These are phyloP conservation scores for Xeromyces bisporus DNA, from an alignment of 495 filamentous ascomycete species.

Conservation along the genomic window DNA sequence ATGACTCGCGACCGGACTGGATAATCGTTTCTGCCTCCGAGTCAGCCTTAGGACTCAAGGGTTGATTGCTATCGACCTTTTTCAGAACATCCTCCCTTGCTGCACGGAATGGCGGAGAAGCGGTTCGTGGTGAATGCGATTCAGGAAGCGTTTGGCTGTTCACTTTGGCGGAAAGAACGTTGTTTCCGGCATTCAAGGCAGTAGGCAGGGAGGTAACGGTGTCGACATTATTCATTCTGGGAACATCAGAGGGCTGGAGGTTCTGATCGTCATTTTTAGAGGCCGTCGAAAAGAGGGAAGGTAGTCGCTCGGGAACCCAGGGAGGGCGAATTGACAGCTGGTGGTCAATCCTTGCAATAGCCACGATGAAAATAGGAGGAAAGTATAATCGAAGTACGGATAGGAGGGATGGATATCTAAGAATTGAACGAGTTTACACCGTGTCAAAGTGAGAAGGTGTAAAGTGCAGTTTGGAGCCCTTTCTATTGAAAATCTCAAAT, in stretches of 20 bases:
- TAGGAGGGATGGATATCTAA: too few species aligned
- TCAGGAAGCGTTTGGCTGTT: conserved; percentile 13
- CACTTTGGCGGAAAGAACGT: conserved; percentile 21
- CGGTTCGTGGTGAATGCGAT: conserved; percentile 12
- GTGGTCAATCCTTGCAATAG: too few species aligned
- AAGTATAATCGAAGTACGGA: too few species aligned
- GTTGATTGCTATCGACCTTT: conserved; percentile 15
- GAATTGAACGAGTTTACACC: too few species aligned
- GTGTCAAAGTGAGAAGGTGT: too few species aligned
- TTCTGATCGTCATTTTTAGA: conserved; percentile 35
- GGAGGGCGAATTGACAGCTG: conserved; percentile 15
- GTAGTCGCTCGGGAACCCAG: too few species aligned
- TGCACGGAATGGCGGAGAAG: conserved; percentile 7
- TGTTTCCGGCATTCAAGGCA: conserved; percentile 25
- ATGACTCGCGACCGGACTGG: conserved; percentile 51
- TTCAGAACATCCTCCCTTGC: conserved; percentile 9
- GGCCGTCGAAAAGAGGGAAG: too few species aligned
- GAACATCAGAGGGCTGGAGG: conserved; percentile 26
- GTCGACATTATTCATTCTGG: conserved; percentile 37
- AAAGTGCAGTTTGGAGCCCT: too few species aligned
- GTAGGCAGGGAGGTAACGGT: conserved; percentile 26
- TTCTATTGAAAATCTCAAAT: too few species aligned
- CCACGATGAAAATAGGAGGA: too few species aligned
- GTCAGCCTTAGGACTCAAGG: conserved; percentile 34
- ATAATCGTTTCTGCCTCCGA: conserved; percentile 75